Percentiles rank a stretch among this genome's conserved stretches.
Conservation (phyloP, 805 yeast species). For the Saccharomyces mikatae region DNA sequence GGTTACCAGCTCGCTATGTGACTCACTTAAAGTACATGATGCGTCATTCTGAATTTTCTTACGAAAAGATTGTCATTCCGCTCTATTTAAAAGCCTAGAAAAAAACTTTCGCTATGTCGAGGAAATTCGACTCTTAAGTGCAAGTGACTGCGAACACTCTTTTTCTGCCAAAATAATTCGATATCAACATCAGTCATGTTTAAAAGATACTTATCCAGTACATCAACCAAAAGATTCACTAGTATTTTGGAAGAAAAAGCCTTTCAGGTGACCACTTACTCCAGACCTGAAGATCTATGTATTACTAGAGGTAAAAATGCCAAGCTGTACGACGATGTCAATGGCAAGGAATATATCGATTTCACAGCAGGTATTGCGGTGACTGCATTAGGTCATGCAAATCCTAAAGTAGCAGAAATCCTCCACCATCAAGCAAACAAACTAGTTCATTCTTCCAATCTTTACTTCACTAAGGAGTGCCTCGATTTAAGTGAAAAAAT, state of each 20-base stretch:
- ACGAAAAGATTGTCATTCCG: not conserved
- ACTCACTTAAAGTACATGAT: slow-evolving; percentile 10
- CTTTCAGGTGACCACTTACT: slow-evolving; percentile 63
- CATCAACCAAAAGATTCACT: slow-evolving; percentile 8
- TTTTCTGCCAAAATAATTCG: not conserved
- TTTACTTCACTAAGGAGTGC: slow-evolving; percentile 79
- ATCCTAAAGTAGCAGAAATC: slow-evolving; percentile 65
- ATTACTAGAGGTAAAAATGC: slow-evolving; percentile 77
- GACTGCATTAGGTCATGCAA: slow-evolving; percentile 84
- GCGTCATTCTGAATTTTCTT: not conserved
- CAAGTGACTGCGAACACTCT: slow-evolving; percentile 12
- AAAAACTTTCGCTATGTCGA: not conserved
- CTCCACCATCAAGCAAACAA: slow-evolving; percentile 62
- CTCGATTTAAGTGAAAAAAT: slow-evolving; percentile 67
- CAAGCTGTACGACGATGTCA: slow-evolving; percentile 64
- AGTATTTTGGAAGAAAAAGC: slow-evolving; percentile 10
- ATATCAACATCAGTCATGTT: slow-evolving; percentile 7
- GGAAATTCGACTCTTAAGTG: slow-evolving; percentile 12
- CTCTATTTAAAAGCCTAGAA: not conserved
- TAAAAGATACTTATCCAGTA: slow-evolving; percentile 14
- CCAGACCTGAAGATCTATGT: slow-evolving; percentile 63
- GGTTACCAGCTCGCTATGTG: slow-evolving; percentile 9
- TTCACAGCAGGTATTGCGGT: slow-evolving; percentile 97
- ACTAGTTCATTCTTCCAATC: slow-evolving; percentile 76
- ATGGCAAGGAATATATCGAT: slow-evolving; percentile 72